These are phyloP conservation scores for Ciborinia camelliae DNA, from an alignment of 2,329 filamentous ascomycete species.

Conservation along the genomic window DNA sequence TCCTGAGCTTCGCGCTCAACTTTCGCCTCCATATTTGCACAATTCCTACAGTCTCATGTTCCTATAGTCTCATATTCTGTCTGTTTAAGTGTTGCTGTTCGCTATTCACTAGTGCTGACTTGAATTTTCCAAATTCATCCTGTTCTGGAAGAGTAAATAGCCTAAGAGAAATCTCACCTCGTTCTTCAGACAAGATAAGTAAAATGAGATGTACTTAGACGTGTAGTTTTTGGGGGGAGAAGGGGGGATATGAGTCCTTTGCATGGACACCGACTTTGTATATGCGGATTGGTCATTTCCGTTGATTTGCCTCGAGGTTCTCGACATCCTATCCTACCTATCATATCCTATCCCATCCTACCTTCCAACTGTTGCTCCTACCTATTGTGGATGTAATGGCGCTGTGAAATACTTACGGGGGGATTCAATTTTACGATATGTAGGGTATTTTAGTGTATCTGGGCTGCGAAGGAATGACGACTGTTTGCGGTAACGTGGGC, in stretches of 20 bases:
- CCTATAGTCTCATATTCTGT: background rate
- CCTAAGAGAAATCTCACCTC: background rate
- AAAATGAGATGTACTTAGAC: conserved; percentile 7
- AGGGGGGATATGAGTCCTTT: background rate
- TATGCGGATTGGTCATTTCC: background rate
- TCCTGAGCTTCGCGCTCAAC: background rate
- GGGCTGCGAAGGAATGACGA: conserved; percentile 3
- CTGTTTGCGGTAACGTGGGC: background rate
- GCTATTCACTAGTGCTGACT: too few relatives aligned
- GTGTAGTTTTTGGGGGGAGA: background rate
- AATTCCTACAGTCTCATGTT: conserved; percentile 3
- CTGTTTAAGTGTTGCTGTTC: background rate
- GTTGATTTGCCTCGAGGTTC: background rate
- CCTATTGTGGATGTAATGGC: too few relatives aligned
- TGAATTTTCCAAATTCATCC: background rate
- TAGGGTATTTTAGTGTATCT: background rate
- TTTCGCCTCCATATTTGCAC: background rate
- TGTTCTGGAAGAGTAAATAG: background rate
- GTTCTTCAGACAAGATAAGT: background rate
- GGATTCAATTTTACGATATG: too few relatives aligned
- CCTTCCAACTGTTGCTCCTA: background rate
- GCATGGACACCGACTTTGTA: background rate
- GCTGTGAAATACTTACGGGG: too few relatives aligned
- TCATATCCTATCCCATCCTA: background rate
- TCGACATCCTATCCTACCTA: background rate